Conservation (phyloP, 202 grass and related monocot genomes). For the Setaria italica region DNA sequence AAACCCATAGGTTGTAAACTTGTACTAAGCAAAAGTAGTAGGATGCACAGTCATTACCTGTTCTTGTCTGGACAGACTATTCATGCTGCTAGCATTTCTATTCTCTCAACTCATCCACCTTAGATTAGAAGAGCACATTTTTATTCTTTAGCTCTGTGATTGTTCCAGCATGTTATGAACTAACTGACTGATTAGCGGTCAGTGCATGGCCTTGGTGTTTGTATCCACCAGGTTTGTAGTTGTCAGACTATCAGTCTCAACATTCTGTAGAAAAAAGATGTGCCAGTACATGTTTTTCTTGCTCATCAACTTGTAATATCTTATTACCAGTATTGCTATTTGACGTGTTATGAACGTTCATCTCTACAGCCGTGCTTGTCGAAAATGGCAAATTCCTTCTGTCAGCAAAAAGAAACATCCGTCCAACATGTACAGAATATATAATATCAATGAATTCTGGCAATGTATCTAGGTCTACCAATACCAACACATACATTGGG, state of each 20-base stretch:
- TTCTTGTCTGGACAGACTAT: not conserved
- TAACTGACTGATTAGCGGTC: conserved; percentile 4
- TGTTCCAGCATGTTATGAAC: conserved; percentile 24
- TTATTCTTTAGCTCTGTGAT: not conserved
- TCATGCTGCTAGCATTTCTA: not conserved
- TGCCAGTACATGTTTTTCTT: conserved; percentile 12
- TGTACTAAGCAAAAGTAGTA: not conserved
- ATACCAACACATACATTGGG: conserved; percentile 72
- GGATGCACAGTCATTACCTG: not conserved
- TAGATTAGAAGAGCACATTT: not conserved
- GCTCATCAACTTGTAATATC: conserved; percentile 12
- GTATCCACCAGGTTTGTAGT: conserved; percentile 4
- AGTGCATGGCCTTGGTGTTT: not conserved
- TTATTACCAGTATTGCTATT: conserved; percentile 22
- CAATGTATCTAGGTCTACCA: conserved; percentile 68
- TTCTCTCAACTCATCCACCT: conserved; percentile 22
- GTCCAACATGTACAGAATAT: conserved; percentile 87
- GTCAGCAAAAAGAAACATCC: conserved; percentile 82
- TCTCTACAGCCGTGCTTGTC: conserved; percentile 72
- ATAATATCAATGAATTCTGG: conserved; percentile 73
- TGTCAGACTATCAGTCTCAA: not conserved
- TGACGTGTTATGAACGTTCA: conserved; percentile 38
- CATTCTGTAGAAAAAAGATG: conserved; percentile 7
- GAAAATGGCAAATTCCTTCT: conserved; percentile 96
- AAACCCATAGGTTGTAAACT: not conserved